phyloP scores from a whole-genome alignment of 2,329 filamentous ascomycete species.

The Fusarium sp. region DNA sequence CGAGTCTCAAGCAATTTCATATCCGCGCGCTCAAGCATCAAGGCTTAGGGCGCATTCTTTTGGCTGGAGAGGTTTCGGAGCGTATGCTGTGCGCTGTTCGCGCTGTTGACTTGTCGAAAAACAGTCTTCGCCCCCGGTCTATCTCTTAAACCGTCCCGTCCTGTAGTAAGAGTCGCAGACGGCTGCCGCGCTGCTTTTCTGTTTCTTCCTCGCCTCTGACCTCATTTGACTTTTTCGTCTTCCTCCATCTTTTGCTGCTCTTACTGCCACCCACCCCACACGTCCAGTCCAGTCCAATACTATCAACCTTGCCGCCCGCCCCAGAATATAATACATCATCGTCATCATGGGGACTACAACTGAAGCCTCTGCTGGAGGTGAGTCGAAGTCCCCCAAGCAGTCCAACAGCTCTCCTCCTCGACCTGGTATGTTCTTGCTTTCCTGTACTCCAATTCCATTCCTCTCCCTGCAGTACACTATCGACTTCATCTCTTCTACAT shows the following conservation, averaged over 20 bases:
- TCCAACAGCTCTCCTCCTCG: slow-evolving; percentile 56
- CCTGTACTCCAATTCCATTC: slow-evolving; percentile 9
- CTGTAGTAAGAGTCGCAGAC: slow-evolving; percentile 41
- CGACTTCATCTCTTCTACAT: background rate
- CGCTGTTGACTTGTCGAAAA: slow-evolving; percentile 38
- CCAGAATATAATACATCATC: slow-evolving; percentile 58
- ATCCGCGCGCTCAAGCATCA: slow-evolving; percentile 16
- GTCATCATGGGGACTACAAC: slow-evolving; percentile 60
- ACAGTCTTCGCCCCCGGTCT: slow-evolving; percentile 39
- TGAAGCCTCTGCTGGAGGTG: slow-evolving; percentile 54
- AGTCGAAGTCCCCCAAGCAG: slow-evolving; percentile 62
- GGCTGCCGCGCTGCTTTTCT: slow-evolving; percentile 40
- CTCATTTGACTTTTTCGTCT: slow-evolving; percentile 53
- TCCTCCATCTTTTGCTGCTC: slow-evolving; percentile 42
- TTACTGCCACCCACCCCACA: slow-evolving; percentile 46
- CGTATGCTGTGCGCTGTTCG: slow-evolving; percentile 31
- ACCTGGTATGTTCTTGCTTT: slow-evolving; percentile 54
- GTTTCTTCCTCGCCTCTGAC: slow-evolving; percentile 52
- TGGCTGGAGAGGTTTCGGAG: slow-evolving; percentile 20
- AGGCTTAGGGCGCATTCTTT: slow-evolving; percentile 3
- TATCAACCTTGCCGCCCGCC: slow-evolving; percentile 45
- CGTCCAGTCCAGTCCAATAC: slow-evolving; percentile 39
- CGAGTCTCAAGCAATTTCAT: slow-evolving; percentile 20
- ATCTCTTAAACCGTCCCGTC: slow-evolving; percentile 34
- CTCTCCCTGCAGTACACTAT: background rate